These are phyloP conservation scores for Aureobasidium sp. DNA, from an alignment of 2,329 filamentous ascomycete species.

Conservation along the genomic window DNA sequence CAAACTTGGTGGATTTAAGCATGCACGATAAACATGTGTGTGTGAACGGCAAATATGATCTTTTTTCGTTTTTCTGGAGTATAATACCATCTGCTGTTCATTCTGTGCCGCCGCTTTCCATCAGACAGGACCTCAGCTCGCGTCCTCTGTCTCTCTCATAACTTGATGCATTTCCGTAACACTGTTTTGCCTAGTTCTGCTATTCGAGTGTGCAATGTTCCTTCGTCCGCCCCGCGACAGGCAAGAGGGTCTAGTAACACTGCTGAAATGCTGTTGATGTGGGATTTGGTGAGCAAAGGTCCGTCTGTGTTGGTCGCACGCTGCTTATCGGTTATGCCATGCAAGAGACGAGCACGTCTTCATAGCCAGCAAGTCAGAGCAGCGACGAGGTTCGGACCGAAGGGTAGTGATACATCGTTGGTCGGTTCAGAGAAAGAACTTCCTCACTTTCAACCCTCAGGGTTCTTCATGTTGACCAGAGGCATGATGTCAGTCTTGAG, in stretches of 20 bases:
- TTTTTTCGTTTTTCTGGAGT: neutral
- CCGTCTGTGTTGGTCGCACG: neutral
- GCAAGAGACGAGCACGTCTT: neutral
- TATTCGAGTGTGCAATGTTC: neutral
- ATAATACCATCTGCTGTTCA: neutral
- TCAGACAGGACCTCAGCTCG: neutral
- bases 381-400: too few relatives aligned
- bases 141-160: neutral
- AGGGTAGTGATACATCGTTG: neutral
- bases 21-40: too few relatives aligned
- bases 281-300: neutral
- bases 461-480: conserved; percentile 19
- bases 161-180: neutral
- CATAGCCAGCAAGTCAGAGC: neutral
- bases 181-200: neutral
- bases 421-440: neutral
- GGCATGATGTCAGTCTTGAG: conserved; percentile 51
- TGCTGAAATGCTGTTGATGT: neutral
- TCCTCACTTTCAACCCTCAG: conserved; percentile 8
- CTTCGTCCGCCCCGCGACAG: neutral
- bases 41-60: neutral
- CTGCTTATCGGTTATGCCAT: neutral
- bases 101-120: neutral
- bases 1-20: too few relatives aligned
- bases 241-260: too few relatives aligned